Percentiles rank a stretch among this genome's conserved stretches.
These are phyloP conservation scores for Russula emetica DNA, from an alignment of 768 basidiomycete genomes.

Conservation along the genomic window DNA sequence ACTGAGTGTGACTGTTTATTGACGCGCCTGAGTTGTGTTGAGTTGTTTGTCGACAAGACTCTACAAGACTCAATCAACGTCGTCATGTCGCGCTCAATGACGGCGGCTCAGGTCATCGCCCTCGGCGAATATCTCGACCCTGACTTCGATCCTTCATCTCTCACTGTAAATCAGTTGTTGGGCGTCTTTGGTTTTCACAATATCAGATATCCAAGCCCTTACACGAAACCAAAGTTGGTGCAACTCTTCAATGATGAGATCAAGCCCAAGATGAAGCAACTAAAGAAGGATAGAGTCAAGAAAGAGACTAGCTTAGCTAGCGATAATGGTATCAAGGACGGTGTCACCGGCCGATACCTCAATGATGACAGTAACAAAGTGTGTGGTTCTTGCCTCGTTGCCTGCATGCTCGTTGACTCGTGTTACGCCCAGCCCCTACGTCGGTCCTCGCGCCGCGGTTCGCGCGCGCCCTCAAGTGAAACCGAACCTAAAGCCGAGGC, in stretches of 20 bases:
- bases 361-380: conserved; percentile 46
- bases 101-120: conserved; percentile 70
- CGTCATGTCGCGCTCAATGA: conserved; percentile 65
- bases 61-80: background rate
- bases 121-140: conserved; percentile 75
- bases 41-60: background rate
- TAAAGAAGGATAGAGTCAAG: conserved; percentile 61
- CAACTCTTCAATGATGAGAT: conserved; percentile 76
- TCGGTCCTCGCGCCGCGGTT: conserved; percentile 62
- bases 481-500: conserved; percentile 49
- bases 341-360: conserved; percentile 71
- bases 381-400: conserved; percentile 21
- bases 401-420: conserved; percentile 27
- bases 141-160: conserved; percentile 65
- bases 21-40: conserved; percentile 17
- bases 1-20: conserved; percentile 24
- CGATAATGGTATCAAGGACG: conserved; percentile 79
- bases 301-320: conserved; percentile 68
- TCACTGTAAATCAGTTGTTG: conserved; percentile 78
- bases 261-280: conserved; percentile 50
- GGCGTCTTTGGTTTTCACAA: conserved; percentile 76
- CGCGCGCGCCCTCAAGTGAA: conserved; percentile 47
- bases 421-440: conserved; percentile 35
- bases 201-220: conserved; percentile 65
- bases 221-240: conserved; percentile 74